Evolutionary conservation across 2,329 filamentous ascomycete species (phyloP).

Genomic region (Aspergillus proliferans): DNA sequence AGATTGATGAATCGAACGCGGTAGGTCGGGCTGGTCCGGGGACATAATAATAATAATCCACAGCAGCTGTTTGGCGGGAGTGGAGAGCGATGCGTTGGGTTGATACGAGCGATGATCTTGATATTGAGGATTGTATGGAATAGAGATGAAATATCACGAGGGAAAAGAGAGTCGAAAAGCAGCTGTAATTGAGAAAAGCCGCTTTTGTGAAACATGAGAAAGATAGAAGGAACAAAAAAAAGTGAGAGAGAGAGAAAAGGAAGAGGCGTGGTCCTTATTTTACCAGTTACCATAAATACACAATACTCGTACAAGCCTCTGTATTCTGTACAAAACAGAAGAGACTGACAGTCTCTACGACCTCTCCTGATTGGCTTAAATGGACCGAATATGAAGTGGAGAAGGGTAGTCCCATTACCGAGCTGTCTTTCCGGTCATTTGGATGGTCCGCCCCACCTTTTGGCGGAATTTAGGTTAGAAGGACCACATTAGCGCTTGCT

Average conservation of each 20-base stretch:
- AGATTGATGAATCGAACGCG: background rate
- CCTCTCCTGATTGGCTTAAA: background rate
- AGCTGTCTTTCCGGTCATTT: background rate
- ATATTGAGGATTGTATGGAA: too few relatives aligned
- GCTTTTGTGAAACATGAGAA: background rate
- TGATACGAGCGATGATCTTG: background rate
- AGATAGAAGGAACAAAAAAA: background rate
- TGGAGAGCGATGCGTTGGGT: background rate
- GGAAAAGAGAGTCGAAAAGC: background rate
- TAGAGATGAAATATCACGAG: background rate
- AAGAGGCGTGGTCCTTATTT: background rate
- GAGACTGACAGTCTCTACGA: background rate
- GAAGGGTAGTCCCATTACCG: background rate
- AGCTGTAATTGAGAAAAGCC: background rate
- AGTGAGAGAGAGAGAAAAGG: background rate
- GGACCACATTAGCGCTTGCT: background rate
- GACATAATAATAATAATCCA: background rate
- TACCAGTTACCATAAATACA: background rate
- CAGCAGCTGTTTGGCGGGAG: constrained; percentile 1
- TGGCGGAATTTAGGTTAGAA: background rate
- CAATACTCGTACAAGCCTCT: background rate
- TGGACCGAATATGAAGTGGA: background rate
- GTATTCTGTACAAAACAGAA: background rate
- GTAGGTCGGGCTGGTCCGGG: background rate
- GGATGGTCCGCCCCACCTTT: background rate